Percentiles rank a stretch among this genome's conserved stretches.
Evolutionary conservation across 1,284 basidiomycete species (phyloP).

Genomic region (Pseudozyma tsukubaensis): DNA sequence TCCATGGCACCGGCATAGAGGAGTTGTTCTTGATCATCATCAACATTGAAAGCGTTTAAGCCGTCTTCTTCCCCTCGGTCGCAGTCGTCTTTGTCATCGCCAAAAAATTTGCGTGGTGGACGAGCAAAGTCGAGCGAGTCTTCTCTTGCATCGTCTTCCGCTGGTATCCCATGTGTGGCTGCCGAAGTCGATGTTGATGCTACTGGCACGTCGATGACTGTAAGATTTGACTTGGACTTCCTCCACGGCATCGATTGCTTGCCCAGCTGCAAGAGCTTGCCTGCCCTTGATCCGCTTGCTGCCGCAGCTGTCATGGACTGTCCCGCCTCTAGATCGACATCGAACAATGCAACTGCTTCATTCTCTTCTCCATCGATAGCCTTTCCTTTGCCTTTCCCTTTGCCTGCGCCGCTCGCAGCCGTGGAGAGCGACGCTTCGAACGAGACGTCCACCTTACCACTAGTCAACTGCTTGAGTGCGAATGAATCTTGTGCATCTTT

Average conservation of each 20-base stretch:
- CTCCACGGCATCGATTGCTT: conserved; percentile 26
- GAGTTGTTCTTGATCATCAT: conserved; percentile 35
- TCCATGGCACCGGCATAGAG: conserved; percentile 19
- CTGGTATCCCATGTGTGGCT: neutral
- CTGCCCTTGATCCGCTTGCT: conserved; percentile 10
- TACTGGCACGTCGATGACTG: neutral
- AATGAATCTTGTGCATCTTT: conserved; percentile 19
- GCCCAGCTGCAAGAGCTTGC: conserved; percentile 21
- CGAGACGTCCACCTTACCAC: conserved; percentile 47
- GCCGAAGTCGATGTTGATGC: neutral
- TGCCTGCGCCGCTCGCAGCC: neutral
- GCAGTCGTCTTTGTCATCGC: conserved; percentile 9
- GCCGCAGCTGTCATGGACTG: conserved; percentile 8
- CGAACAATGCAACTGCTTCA: conserved; percentile 20
- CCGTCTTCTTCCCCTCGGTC: conserved; percentile 4
- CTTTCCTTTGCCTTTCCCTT: conserved; percentile 27
- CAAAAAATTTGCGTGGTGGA: neutral
- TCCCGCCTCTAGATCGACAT: conserved; percentile 35
- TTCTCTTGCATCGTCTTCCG: neutral
- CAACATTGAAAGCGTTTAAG: conserved; percentile 24
- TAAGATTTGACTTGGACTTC: conserved; percentile 7
- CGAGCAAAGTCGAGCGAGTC: conserved; percentile 31
- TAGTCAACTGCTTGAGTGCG: conserved; percentile 33
- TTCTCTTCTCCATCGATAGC: conserved; percentile 8
- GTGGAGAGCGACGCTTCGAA: conserved; percentile 30